Percentiles rank a stretch among this genome's conserved stretches.
phyloP scores from a whole-genome alignment of 2,329 filamentous ascomycete species.

The Chaetomiaceae sp. region DNA sequence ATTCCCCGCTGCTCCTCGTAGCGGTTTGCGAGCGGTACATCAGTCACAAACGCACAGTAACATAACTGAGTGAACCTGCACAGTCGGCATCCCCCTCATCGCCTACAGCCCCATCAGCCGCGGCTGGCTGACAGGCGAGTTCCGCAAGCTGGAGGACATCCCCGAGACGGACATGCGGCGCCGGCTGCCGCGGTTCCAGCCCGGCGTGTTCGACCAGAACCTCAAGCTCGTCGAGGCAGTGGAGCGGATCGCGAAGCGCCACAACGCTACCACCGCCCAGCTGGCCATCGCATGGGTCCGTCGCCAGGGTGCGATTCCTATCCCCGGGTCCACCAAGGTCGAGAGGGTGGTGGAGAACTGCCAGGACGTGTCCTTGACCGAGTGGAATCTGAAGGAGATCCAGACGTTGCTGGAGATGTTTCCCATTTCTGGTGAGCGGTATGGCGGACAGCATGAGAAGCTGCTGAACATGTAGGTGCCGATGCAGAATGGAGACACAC shows the following conservation, averaged over 20 bases:
- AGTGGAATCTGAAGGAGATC: constrained; percentile 1
- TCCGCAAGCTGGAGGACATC: constrained; percentile 1
- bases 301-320: constrained; percentile 3
- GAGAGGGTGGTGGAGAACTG: constrained; percentile 4
- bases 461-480: not conserved
- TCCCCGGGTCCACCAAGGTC: constrained; percentile 4
- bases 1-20: not conserved
- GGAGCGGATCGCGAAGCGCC: constrained; percentile 2
- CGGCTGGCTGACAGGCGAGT: constrained; percentile 4
- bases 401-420: not conserved
- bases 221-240: constrained; percentile 7
- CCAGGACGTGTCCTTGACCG: not conserved
- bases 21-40: not conserved
- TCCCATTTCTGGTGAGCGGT: constrained; percentile 1
- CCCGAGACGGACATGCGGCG: constrained; percentile 5
- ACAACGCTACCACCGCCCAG: constrained; percentile 3
- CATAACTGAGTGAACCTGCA: too few species aligned
- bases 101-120: constrained; percentile 5
- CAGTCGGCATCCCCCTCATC: constrained; percentile 5
- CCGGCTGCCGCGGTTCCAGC: constrained; percentile 3
- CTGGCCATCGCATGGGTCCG: constrained; percentile 4
- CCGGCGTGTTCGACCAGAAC: constrained; percentile 4
- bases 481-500: too few species aligned
- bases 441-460: constrained; percentile 1
- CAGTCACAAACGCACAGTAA: not conserved